phyloP scores from a whole-genome alignment of 192 early-diverging fungal genomes.

The Pilaira anomala region DNA sequence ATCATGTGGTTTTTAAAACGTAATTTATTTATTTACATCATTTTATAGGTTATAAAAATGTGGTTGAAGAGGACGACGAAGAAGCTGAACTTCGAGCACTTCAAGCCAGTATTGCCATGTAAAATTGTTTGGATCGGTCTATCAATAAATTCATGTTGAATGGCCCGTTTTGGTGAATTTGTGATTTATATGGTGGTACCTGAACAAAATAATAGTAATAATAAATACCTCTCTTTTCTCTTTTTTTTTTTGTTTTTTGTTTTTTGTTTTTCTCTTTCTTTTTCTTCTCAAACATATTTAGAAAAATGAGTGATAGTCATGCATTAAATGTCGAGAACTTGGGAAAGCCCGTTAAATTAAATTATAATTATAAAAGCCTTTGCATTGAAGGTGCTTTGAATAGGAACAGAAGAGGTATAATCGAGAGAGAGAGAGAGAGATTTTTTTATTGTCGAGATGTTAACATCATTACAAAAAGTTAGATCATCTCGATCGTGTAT shows the following conservation, averaged over 20 bases:
- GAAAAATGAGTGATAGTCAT: too few species aligned
- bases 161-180: too few species aligned
- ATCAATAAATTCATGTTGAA: too few species aligned
- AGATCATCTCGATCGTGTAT: slow-evolving; percentile 21
- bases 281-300: too few species aligned
- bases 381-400: slow-evolving; percentile 35
- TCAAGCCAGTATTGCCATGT: slow-evolving; percentile 75
- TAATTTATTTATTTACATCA: not conserved
- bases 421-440: too few species aligned
- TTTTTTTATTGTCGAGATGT: too few species aligned
- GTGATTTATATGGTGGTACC: too few species aligned
- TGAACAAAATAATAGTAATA: too few species aligned
- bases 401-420: slow-evolving; percentile 9
- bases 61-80: slow-evolving; percentile 61
- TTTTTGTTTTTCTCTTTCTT: too few species aligned
- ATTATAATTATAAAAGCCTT: slow-evolving; percentile 26
- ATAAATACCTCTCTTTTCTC: too few species aligned
- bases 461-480: not conserved
- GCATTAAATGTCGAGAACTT: too few species aligned
- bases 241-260: too few species aligned
- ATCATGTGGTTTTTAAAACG: not conserved
- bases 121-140: slow-evolving; percentile 11
- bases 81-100: slow-evolving; percentile 80
- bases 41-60: slow-evolving; percentile 34
- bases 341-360: slow-evolving; percentile 9